Evolutionary conservation across 2,329 filamentous ascomycete species (phyloP), one percentile per base, ranked within the genome.

Genomic region (Rhynchosporium secalis): DNA sequence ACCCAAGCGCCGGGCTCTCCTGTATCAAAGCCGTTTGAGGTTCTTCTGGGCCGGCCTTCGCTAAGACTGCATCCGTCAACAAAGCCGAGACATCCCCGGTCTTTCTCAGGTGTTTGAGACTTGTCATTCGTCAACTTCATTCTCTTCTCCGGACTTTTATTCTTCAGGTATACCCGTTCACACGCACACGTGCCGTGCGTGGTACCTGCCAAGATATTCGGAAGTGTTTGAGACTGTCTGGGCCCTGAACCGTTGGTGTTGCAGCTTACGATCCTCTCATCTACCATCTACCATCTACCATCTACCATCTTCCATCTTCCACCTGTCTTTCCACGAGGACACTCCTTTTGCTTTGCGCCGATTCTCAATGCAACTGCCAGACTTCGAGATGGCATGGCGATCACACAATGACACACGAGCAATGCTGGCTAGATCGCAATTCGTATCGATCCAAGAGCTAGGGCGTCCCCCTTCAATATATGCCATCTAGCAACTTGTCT

Each of bases 21-120:
- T 61, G 68, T 69, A 47, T 66, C 68, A 68, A 58, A 8, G 40
- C 31, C 51, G 68, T 69, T 69, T 66, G 60, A 68, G 56, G 31
- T 56, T 56, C 33, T 48, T 56, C 66, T 57, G 62, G 55, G 56
- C 43, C 49, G 62, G 51, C 56, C 4, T 29, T 46, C 60, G 52
- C 55, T 38, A 45, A 45, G 10, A 41, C 43, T 46, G 26, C 29
- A 26, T 15, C 29, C 36, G 20, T 54, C 56, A 56, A 58, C 49
- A 49, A 38, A 28, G 33, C 33, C 55, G 60, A 63, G 62, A 63
- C 66, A 58, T 59, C 54, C 61, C 41, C 47, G 58, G 56, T 48
- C 43, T 51, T 60, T 28, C 47, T 45, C 33, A 57, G 9, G 20
- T 28, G 9, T 10, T n/a, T 8, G 8, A 20, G 8, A 20, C 43